phyloP scores from a whole-genome alignment of 495 filamentous ascomycete genomes.

The Bryoglossum gracile region DNA sequence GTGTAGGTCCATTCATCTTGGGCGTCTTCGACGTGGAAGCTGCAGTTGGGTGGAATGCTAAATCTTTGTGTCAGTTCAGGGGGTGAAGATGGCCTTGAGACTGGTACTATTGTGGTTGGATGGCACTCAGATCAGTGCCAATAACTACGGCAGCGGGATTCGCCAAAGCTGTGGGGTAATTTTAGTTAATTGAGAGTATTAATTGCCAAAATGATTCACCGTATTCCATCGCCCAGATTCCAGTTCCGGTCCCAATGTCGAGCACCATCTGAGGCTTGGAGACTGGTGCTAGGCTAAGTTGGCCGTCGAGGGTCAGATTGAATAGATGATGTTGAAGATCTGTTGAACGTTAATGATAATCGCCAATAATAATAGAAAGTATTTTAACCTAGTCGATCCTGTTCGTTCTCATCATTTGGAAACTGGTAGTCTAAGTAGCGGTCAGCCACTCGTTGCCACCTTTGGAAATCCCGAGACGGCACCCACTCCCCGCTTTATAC shows the following conservation, averaged over 20 bases:
- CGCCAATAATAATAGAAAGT: conserved; percentile 7
- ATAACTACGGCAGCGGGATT: conserved; percentile 21
- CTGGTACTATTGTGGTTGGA: neutral
- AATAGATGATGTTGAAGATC: conserved; percentile 43
- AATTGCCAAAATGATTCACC: neutral
- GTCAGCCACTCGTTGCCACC: neutral
- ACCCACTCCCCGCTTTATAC: conserved; percentile 22
- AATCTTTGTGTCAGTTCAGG: neutral
- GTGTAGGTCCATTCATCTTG: conserved; percentile 43
- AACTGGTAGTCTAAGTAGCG: neutral
- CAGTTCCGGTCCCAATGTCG: conserved; percentile 50
- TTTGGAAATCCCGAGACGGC: conserved; percentile 11
- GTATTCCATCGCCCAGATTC: conserved; percentile 39
- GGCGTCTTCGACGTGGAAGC: conserved; percentile 44
- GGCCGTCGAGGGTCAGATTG: conserved; percentile 39
- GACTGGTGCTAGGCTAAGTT: conserved; percentile 40
- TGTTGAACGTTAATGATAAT: conserved; percentile 21
- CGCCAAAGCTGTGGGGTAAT: neutral
- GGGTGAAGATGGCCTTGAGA: conserved; percentile 7
- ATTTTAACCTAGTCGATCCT: neutral
- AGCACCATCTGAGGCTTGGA: conserved; percentile 29
- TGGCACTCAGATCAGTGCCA: conserved; percentile 35
- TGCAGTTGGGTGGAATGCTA: conserved; percentile 39
- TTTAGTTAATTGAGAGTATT: neutral
- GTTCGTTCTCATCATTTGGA: neutral